Evolutionary conservation across 2,329 filamentous ascomycete species (phyloP), one percentile per base, ranked within the genome.

Genomic region (Trichocomaceae sp.): DNA sequence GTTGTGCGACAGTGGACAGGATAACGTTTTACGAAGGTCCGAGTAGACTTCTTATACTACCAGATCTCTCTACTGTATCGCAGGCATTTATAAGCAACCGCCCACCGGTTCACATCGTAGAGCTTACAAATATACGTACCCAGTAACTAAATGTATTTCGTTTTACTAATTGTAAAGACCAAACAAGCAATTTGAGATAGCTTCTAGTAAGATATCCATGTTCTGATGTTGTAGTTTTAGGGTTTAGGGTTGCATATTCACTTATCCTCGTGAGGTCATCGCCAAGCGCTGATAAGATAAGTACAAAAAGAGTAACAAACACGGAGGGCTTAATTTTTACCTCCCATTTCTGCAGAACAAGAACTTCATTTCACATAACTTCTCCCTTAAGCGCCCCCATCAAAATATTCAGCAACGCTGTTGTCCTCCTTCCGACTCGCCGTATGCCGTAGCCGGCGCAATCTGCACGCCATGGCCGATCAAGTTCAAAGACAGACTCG

Each of bases 401-500:
- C 39, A 22, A 22, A 44, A 12, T 17, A 5, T 15, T 15, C 17
- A 53, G 26, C 13, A 50, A 52, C 35, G 31, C 49, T 56, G 54
- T 49, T 52, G 19, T 49, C 44, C 49, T 46, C 50, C 26, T 29
- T 52, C 13, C 54, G 45, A 20, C n/a, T 53, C 42, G 31, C 12
- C 31, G 26, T 29, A 35, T 49, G 49, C 35, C 45, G 45, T 29
- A 33, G 26, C 22, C 50, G 37, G 54, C 50, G 54, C 46, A 49
- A 26, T 29, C 12, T 56, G 22, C 44, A 19, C 49, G 45, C 54
- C 17, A 56, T 56, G 54, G 22, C 50, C 22, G 54, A 52, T 13
- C 57, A 60, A 26, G 23, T 7, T 7, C 23, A n/a, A n/a, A n/a
- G 23, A 29, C 44, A 49, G 42, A 71, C 72, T 35, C 67, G 69